phyloP scores from a whole-genome alignment of 2,329 filamentous ascomycete genomes.

The Alternaria incomplexa region DNA sequence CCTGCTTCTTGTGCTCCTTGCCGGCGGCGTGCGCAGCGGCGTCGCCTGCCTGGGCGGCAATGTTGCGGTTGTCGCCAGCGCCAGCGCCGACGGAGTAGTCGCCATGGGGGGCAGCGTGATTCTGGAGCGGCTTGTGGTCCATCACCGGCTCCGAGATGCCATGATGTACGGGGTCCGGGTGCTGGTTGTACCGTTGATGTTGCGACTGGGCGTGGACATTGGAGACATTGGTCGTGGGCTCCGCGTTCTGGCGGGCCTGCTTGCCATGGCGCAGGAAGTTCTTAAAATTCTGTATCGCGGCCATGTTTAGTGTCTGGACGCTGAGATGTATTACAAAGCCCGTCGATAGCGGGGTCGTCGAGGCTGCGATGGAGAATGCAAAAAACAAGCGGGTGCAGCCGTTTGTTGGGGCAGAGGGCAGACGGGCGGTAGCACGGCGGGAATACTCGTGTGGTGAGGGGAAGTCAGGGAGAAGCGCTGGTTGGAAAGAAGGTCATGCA shows the following conservation, averaged over 20 bases:
- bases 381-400: conserved; percentile 22
- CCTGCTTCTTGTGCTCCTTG: conserved; percentile 63
- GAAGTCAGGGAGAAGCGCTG: conserved; percentile 16
- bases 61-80: conserved; percentile 66
- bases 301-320: conserved; percentile 55
- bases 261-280: conserved; percentile 99
- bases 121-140: conserved; percentile 60
- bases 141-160: conserved; percentile 64
- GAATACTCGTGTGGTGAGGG: conserved; percentile 11
- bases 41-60: conserved; percentile 71
- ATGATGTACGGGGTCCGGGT: conserved; percentile 60
- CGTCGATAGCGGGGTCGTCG: conserved; percentile 24
- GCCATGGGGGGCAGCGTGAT: conserved; percentile 56
- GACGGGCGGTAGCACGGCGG: conserved; percentile 20
- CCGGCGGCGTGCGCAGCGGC: conserved; percentile 68
- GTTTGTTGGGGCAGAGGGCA: conserved; percentile 16
- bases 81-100: conserved; percentile 70
- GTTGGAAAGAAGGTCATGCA: conserved; percentile 33
- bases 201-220: conserved; percentile 66
- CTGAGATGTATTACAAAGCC: conserved; percentile 17
- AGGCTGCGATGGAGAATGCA: conserved; percentile 12
- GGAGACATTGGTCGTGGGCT: conserved; percentile 68
- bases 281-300: conserved; percentile 91
- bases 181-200: conserved; percentile 61
- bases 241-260: conserved; percentile 77